phyloP scores from a whole-genome alignment of 2,329 filamentous ascomycete species.

The Trichoderma koningiopsis region DNA sequence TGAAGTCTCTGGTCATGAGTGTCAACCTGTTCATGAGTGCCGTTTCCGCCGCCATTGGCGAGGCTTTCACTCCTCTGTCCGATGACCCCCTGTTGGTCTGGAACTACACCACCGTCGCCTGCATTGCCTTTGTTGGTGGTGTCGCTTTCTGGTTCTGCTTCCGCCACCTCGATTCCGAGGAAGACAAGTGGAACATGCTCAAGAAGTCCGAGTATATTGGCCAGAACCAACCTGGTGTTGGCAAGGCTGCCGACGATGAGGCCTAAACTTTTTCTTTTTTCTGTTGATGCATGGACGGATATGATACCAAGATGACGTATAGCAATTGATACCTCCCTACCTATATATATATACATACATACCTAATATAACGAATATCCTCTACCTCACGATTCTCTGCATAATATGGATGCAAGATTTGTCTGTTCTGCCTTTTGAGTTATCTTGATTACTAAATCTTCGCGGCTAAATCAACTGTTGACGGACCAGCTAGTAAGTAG shows the following conservation, averaged over 20 bases:
- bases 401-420: neutral
- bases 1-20: constrained; percentile 74
- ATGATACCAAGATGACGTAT: constrained; percentile 26
- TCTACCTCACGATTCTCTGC: neutral
- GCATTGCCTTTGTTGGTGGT: constrained; percentile 64
- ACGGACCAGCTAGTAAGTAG: neutral
- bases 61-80: constrained; percentile 64
- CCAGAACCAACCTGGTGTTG: constrained; percentile 40
- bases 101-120: constrained; percentile 69
- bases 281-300: constrained; percentile 2
- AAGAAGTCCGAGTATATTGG: constrained; percentile 49
- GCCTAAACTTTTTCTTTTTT: neutral
- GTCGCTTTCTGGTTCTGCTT: constrained; percentile 69
- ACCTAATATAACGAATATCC: constrained; percentile 18
- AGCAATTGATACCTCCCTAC: neutral
- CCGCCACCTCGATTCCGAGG: constrained; percentile 63
- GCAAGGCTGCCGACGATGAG: constrained; percentile 30
- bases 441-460: neutral
- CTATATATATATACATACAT: constrained; percentile 1
- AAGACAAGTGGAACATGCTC: constrained; percentile 69
- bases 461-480: neutral
- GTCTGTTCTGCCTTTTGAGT: neutral
- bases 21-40: constrained; percentile 72
- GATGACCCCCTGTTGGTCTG: constrained; percentile 68
- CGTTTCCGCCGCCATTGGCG: constrained; percentile 69